Evolutionary conservation across 371 early-diverging fungal genomes (phyloP).

Genomic region (Lichtheimia ornata): DNA sequence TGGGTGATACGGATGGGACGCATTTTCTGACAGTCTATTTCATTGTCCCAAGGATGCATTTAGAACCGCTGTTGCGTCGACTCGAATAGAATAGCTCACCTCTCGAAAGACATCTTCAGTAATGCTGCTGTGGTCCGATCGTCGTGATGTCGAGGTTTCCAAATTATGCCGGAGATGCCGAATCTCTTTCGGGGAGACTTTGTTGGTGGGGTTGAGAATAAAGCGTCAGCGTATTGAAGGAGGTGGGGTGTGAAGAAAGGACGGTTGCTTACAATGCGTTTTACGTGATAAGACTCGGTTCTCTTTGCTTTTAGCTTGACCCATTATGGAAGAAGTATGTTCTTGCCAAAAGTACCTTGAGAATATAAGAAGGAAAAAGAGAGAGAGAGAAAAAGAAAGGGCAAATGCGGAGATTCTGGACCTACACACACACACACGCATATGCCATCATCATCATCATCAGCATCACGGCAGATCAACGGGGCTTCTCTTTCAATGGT

Average conservation of each 20-base stretch:
- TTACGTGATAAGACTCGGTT: conserved; percentile 51
- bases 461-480: no score
- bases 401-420: no score
- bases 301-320: conserved; percentile 62
- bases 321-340: conserved; percentile 33
- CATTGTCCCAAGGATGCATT: neutral
- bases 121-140: conserved; percentile 50
- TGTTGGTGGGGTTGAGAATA: neutral
- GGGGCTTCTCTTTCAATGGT: no score
- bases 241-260: no score
- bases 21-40: conserved; percentile 44
- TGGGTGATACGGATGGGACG: conserved; percentile 55
- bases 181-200: conserved; percentile 77
- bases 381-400: no score
- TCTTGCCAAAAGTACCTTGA: no score
- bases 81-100: conserved; percentile 27
- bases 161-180: conserved; percentile 66
- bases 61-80: neutral
- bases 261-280: conserved; percentile 50
- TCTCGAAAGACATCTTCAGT: conserved; percentile 76
- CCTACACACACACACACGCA: no score
- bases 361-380: no score
- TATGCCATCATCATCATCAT: no score
- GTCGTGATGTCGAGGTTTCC: conserved; percentile 50
- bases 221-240: neutral